Base-by-base conservation (phyloP, 1,139 yeast species). In the Geotrichum candidum region DNA sequence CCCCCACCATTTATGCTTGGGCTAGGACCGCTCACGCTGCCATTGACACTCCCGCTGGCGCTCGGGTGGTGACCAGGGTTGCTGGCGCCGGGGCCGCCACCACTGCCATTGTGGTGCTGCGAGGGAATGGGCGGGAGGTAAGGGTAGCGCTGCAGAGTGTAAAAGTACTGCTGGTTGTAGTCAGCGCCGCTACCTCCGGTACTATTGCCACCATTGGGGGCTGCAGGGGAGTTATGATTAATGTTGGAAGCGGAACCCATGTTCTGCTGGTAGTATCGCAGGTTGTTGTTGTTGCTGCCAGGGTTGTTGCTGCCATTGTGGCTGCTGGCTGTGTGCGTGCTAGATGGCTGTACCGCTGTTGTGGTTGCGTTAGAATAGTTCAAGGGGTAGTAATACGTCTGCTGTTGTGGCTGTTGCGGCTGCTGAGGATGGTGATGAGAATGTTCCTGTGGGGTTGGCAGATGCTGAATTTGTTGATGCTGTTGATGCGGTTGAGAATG, bases 401-500 rank as follows among this genome's bases (percentile, higher is more conserved):
- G 54, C n/a, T 51, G 53, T 9, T 51, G 53, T 31, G 3, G 33
- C 35, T 51, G 33, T 51, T 51, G 53, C 15, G 10, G 33, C 13
- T 22, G 53, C 31, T 50, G 33, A 7, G 13, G 33, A 10, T 22
- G 53, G 38, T 54, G 56, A 33, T 54, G 18, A 18, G 18, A 18
- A 18, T 18, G 18, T 18, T 18, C 18, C 18, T 18, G 18, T 18
- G 18, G 18, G 18, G 18, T 18, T 18, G 18, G 18, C 18, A 18
- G 46, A 7, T 31, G 55, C 33, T 53, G 55, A 9, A 31, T 45
- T 53, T 35, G 56, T 41, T 38, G 57, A 25, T 23, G 35, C 18
- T 46, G 58, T 31, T 55, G 58, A 45, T 55, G 58, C 13, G 31
- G 57, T 18, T 41, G 29, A 3, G 18, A 51, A 10, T 54, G 48